A percentile compares a stretch with the other conserved stretches of the same genome.
phyloP scores from a whole-genome alignment of 345 rosid species.

The Heritiera fomes region DNA sequence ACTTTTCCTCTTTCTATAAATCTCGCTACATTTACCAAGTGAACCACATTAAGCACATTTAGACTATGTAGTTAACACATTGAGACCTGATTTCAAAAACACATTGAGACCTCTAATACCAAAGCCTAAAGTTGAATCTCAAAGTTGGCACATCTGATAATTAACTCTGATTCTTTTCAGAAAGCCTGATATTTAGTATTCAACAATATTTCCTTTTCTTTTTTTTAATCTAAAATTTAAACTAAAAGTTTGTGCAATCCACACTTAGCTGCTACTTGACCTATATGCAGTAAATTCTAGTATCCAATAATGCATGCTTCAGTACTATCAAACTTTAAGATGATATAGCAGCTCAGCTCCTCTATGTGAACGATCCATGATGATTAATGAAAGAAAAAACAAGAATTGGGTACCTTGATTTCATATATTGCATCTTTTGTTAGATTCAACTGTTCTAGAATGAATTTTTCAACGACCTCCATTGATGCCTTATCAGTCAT shows the following conservation, averaged over 20 bases:
- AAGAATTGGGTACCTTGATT: slow-evolving; percentile 56
- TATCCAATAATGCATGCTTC: not conserved
- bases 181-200: not conserved
- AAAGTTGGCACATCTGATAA: not conserved
- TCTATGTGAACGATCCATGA: not conserved
- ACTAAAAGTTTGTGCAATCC: not conserved
- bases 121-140: not conserved
- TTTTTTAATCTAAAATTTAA: not conserved
- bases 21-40: not conserved
- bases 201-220: not conserved
- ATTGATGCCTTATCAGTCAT: slow-evolving; percentile 35
- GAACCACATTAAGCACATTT: not conserved
- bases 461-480: slow-evolving; percentile 52
- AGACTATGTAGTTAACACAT: not conserved
- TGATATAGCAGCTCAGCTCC: not conserved
- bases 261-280: not conserved
- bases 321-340: not conserved
- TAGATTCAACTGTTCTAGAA: slow-evolving; percentile 61
- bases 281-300: not conserved
- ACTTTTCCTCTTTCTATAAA: not conserved
- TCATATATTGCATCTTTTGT: slow-evolving; percentile 49
- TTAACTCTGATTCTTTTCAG: not conserved
- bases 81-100: not conserved
- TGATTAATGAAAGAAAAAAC: not conserved
- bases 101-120: not conserved